A percentile compares a stretch with the other conserved stretches of the same genome.
phyloP scores from a whole-genome alignment of 768 basidiomycete species.

The Russula virescens region DNA sequence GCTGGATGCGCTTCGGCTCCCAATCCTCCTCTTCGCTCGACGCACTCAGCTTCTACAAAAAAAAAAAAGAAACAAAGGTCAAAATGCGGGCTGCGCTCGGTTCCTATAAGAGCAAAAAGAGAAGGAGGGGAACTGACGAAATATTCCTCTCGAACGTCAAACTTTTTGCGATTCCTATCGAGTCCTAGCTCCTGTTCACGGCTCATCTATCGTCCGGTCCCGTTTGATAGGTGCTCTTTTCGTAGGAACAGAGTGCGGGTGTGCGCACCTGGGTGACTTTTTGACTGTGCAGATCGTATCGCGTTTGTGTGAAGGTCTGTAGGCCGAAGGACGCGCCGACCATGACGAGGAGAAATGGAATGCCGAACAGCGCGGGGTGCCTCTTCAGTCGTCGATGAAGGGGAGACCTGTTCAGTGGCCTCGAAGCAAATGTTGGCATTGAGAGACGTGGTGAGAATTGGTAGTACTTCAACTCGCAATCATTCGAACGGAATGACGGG shows the following conservation, averaged over 20 bases:
- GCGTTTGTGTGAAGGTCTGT: constrained; percentile 77
- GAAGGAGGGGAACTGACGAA: constrained; percentile 57
- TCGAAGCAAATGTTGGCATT: constrained; percentile 23
- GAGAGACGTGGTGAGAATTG: too few species aligned
- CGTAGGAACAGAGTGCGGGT: background rate
- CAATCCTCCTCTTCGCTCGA: constrained; percentile 63
- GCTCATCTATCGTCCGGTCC: too few species aligned
- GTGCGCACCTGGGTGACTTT: constrained; percentile 61
- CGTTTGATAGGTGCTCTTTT: too few species aligned
- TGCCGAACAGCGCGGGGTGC: constrained; percentile 71
- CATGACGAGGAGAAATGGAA: constrained; percentile 82
- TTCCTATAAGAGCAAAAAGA: too few species aligned
- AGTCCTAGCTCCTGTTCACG: constrained; percentile 76
- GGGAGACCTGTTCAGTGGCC: constrained; percentile 12
- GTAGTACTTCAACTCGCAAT: too few species aligned
- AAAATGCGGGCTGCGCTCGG: too few species aligned
- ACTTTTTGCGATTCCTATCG: constrained; percentile 63
- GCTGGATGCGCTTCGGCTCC: constrained; percentile 79
- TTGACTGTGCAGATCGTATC: constrained; percentile 84
- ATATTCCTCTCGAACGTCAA: constrained; percentile 94
- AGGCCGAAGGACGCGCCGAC: constrained; percentile 84
- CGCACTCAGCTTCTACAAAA: constrained; percentile 55
- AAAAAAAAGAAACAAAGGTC: background rate
- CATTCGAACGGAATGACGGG: background rate
- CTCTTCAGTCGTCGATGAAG: constrained; percentile 28